Percentiles rank a stretch among this genome's conserved stretches.
Evolutionary conservation across 1,284 basidiomycete genomes (phyloP).

Genomic region (Tylopilus orsonianus): DNA sequence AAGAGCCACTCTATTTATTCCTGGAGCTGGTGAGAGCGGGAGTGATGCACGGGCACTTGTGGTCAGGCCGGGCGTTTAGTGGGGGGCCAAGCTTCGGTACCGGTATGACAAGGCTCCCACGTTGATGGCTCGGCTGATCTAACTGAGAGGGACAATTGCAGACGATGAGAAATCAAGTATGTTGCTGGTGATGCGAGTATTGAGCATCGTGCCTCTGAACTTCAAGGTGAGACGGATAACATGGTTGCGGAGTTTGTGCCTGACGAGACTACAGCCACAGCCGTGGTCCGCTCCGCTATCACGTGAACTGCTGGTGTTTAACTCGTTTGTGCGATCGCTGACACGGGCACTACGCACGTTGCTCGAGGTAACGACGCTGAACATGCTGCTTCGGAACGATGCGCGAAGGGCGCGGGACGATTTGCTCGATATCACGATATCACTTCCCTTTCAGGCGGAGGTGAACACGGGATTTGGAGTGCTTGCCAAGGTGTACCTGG

Average conservation of each 20-base stretch:
- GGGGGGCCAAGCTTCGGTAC: conserved; percentile 95
- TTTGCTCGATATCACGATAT: conserved; percentile 87
- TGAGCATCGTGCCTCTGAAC: conserved; percentile 90
- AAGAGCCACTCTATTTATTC: conserved; percentile 93
- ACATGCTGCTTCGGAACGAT: conserved; percentile 89
- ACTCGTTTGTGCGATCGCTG: conserved; percentile 91
- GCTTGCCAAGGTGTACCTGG: conserved; percentile 93
- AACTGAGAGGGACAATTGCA: conserved; percentile 33
- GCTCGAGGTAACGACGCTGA: conserved; percentile 88
- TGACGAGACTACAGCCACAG: conserved; percentile 52
- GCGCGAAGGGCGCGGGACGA: conserved; percentile 87
- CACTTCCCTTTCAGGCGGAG: conserved; percentile 91
- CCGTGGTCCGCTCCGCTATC: conserved; percentile 95
- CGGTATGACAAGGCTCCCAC: conserved; percentile 47
- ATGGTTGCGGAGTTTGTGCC: background rate
- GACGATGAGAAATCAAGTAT: conserved; percentile 91
- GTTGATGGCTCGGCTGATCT: conserved; percentile 14
- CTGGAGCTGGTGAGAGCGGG: conserved; percentile 92
- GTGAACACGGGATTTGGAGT: conserved; percentile 98
- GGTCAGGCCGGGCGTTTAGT: conserved; percentile 85
- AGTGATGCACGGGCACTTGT: conserved; percentile 91
- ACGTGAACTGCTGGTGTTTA: conserved; percentile 96
- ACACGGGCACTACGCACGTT: conserved; percentile 88
- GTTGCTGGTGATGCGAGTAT: conserved; percentile 93
- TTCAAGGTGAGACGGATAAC: conserved; percentile 71